Percentiles rank a stretch among this genome's conserved stretches.
These are phyloP conservation scores for Suillus clintonianus DNA, from an alignment of 768 basidiomycete genomes.

Conservation along the genomic window DNA sequence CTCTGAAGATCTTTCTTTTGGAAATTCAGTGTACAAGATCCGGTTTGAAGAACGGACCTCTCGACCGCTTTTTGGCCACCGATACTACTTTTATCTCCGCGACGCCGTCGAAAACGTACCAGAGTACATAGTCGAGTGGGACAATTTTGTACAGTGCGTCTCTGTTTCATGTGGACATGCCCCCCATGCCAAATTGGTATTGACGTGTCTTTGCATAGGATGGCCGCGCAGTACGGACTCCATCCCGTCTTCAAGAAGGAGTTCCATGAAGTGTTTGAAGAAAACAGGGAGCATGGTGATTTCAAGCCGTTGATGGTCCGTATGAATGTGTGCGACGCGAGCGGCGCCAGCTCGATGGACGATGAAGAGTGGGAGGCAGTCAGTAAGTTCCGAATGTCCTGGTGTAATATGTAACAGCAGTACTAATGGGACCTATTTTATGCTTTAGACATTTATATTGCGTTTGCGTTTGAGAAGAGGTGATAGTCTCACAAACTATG, in stretches of 20 bases:
- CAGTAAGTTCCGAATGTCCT: slow-evolving; percentile 59
- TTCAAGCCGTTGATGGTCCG: slow-evolving; percentile 80
- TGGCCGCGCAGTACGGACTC: slow-evolving; percentile 83
- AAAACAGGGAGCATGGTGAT: slow-evolving; percentile 78
- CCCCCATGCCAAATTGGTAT: background rate
- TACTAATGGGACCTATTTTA: slow-evolving; percentile 1
- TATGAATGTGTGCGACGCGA: slow-evolving; percentile 89
- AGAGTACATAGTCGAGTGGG: slow-evolving; percentile 97
- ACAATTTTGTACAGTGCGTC: slow-evolving; percentile 80
- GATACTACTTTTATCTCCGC: slow-evolving; percentile 89
- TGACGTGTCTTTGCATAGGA: slow-evolving; percentile 43
- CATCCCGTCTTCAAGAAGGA: slow-evolving; percentile 77
- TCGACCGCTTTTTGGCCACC: slow-evolving; percentile 78
- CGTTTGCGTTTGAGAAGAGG: slow-evolving; percentile 85
- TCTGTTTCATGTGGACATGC: background rate
- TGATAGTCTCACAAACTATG: slow-evolving; percentile 18
- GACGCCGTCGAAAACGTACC: slow-evolving; percentile 98
- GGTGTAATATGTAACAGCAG: background rate
- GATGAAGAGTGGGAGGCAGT: slow-evolving; percentile 98
- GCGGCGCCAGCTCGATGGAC: slow-evolving; percentile 90
- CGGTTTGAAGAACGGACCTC: slow-evolving; percentile 74
- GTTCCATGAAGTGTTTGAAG: slow-evolving; percentile 86
- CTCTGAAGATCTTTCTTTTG: slow-evolving; percentile 73
- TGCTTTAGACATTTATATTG: slow-evolving; percentile 83
- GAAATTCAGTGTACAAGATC: slow-evolving; percentile 89